Conservation (phyloP, 2,329 filamentous ascomycete genomes). For the Malbranchea zuffiana region DNA sequence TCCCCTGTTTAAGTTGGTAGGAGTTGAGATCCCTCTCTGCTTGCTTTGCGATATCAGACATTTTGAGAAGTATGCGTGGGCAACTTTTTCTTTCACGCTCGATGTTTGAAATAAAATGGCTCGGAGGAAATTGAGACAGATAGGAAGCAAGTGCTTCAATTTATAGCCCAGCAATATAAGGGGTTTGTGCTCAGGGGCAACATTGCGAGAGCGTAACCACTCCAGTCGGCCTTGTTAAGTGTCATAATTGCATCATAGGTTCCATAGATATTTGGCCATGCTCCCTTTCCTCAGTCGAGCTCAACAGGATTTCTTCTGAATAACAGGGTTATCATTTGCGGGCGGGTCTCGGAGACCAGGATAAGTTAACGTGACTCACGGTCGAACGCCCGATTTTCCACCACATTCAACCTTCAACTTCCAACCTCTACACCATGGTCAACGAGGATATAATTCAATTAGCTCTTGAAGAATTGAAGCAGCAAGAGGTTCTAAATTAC, state of each 20-base stretch:
- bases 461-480: slow-evolving; percentile 7
- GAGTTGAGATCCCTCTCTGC: slow-evolving; percentile 34
- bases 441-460: slow-evolving; percentile 3
- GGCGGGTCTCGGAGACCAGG: too few relatives aligned
- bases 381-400: too few relatives aligned
- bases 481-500: slow-evolving; percentile 5
- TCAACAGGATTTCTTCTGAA: slow-evolving; percentile 3
- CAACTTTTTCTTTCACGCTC: too few relatives aligned
- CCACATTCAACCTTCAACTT: slow-evolving; percentile 2
- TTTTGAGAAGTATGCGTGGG: too few relatives aligned
- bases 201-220: too few relatives aligned
- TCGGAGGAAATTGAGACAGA: too few relatives aligned
- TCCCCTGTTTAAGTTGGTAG: slow-evolving; percentile 29
- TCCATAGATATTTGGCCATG: background rate
- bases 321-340: too few relatives aligned
- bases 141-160: too few relatives aligned
- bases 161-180: too few relatives aligned
- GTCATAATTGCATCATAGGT: slow-evolving; percentile 7
- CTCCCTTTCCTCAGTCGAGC: background rate
- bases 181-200: too few relatives aligned
- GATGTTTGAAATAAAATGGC: too few relatives aligned
- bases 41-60: slow-evolving; percentile 21
- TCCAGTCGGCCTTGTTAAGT: background rate
- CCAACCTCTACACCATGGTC: slow-evolving; percentile 4
- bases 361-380: too few relatives aligned